Evolutionary conservation across 768 basidiomycete species (phyloP).

Genomic region (Boletus huronensis): DNA sequence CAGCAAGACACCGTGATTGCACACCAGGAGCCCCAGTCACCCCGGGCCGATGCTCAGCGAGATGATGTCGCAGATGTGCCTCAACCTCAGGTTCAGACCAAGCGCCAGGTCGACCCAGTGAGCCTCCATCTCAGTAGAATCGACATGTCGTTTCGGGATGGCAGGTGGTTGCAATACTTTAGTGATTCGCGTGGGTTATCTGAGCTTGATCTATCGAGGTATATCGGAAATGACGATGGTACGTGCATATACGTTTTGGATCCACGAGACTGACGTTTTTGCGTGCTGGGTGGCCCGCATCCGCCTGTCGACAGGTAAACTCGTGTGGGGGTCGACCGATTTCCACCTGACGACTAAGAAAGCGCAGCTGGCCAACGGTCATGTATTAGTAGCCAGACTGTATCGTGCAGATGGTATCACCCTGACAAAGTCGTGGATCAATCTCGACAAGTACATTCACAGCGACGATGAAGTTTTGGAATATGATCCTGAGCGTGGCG

Average conservation of each 20-base stretch:
- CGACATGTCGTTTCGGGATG: neutral
- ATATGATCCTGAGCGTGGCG: neutral
- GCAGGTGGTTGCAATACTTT: neutral
- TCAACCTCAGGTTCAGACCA: too few relatives aligned
- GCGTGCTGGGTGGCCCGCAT: neutral
- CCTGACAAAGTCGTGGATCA: neutral
- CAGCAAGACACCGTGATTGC: too few relatives aligned
- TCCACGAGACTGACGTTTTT: neutral
- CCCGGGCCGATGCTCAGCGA: too few relatives aligned
- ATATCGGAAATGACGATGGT: constrained; percentile 3
- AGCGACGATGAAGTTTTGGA: constrained; percentile 2
- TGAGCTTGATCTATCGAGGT: neutral
- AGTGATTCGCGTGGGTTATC: neutral
- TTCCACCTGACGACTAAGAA: neutral
- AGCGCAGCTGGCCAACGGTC: neutral
- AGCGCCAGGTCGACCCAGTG: too few relatives aligned
- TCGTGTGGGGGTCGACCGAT: neutral
- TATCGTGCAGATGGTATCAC: neutral
- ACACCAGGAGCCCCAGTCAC: too few relatives aligned
- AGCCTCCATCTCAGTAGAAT: neutral
- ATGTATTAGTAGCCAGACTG: neutral
- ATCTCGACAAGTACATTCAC: constrained; percentile 3
- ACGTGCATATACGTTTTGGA: neutral
- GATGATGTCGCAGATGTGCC: too few relatives aligned
- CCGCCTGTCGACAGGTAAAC: neutral